Percentiles rank a stretch among this genome's conserved stretches.
Evolutionary conservation across 202 grass and related monocot species (phyloP).

Genomic region (Carex sylvatica): DNA sequence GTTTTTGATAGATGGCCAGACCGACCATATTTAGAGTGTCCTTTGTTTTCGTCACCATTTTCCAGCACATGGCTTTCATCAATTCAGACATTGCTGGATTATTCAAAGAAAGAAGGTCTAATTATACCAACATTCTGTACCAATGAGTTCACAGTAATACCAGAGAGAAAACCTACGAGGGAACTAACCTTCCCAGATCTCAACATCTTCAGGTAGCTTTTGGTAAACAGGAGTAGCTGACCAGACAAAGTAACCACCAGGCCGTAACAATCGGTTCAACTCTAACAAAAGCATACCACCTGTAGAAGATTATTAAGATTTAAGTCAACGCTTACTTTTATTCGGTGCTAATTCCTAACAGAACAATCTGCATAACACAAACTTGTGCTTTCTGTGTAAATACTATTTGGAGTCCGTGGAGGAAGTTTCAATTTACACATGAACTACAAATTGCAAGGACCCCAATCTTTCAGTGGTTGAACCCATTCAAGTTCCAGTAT

Average conservation of each 20-base stretch:
- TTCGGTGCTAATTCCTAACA: background rate
- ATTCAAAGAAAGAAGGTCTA: background rate
- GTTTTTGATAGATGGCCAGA: constrained; percentile 70
- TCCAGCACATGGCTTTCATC: constrained; percentile 92
- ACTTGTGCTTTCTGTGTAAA: background rate
- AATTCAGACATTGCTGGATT: constrained; percentile 60
- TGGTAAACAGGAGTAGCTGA: constrained; percentile 92
- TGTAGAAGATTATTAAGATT: constrained; percentile 17
- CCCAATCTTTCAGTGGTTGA: background rate
- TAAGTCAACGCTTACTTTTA: background rate
- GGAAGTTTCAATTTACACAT: background rate
- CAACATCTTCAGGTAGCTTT: constrained; percentile 64
- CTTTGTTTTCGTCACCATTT: constrained; percentile 68
- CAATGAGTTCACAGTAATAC: background rate
- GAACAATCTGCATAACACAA: background rate
- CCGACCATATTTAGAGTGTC: constrained; percentile 68
- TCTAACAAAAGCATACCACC: constrained; percentile 76
- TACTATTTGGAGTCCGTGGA: background rate
- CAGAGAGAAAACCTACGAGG: background rate
- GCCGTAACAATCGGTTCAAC: constrained; percentile 76
- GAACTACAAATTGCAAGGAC: background rate
- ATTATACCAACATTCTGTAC: background rate
- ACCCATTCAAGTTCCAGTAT: background rate
- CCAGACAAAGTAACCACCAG: constrained; percentile 93
- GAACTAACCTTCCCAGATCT: constrained; percentile 80